phyloP scores from a whole-genome alignment of 106 monocot genomes.

The Dendrobium catenatum region DNA sequence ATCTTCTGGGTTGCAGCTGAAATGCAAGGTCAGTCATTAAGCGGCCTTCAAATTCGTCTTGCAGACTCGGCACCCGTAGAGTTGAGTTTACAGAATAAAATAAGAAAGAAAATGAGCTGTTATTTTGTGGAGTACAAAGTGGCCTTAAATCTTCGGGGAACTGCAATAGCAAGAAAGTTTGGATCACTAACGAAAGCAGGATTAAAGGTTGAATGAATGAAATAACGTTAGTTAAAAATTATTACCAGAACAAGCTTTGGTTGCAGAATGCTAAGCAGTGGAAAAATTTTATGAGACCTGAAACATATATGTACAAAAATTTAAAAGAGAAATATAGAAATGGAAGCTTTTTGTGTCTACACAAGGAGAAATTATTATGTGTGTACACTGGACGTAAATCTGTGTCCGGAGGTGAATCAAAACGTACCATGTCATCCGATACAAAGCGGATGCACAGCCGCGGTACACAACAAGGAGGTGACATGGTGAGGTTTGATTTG shows the following conservation, averaged over 20 bases:
- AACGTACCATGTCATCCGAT: too few species aligned
- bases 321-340: background rate
- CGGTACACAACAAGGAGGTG: too few species aligned
- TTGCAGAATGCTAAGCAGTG: conserved; percentile 34
- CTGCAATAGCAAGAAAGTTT: conserved; percentile 19
- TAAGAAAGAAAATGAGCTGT: conserved; percentile 3
- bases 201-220: conserved; percentile 1
- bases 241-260: conserved; percentile 60
- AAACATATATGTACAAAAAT: background rate
- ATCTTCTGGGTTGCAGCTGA: conserved; percentile 35
- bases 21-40: conserved; percentile 35
- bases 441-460: too few species aligned
- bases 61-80: conserved; percentile 25
- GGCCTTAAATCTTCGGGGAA: conserved; percentile 40
- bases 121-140: background rate
- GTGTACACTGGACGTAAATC: too few species aligned
- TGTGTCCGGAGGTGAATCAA: too few species aligned
- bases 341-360: too few species aligned
- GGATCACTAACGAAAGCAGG: background rate
- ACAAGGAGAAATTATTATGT: too few species aligned
- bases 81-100: conserved; percentile 36
- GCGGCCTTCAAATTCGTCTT: conserved; percentile 21
- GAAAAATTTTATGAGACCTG: conserved; percentile 34
- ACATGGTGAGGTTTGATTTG: too few species aligned
- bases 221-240: background rate